Base-by-base conservation (phyloP, 805 yeast species). In the Nakazawaea pomicola region DNA sequence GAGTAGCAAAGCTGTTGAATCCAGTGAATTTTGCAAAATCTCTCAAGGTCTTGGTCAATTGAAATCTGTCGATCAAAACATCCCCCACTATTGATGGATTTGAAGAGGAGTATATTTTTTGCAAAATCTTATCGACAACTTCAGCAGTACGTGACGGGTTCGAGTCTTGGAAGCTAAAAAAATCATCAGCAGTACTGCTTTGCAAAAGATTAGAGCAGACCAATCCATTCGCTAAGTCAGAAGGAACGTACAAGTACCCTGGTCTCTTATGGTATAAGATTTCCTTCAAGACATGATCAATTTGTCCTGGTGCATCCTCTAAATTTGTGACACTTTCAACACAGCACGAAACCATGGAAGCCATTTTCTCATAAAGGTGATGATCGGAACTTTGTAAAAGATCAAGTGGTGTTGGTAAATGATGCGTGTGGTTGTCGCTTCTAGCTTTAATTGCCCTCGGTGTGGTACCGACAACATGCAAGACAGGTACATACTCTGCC, bases 381-480 rank as follows among this genome's bases (percentile, higher is more conserved):
- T 80, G 90, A 58, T 88, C 78, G 12, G 91, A 85, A 10, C 67
- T 57, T 21, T 61, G 54, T 42, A 72, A 67, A 1, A 76, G 57
- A 44, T 75, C 62, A 27, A 65, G 51, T 36, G 64, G 61, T 30
- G 80, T 83, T 29, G 82, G 69, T 53, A 81, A 64, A 55, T 83
- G 90, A 54, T 83, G 91, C 42, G 67, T 54, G 42, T 70, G 66
- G 16, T 55, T 54, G 10, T 59, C 56, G 1, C 21, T 6, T 5
- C 18, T 18, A 1, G 14, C 16, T 30, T 59, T 58, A 14, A 38
- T 50, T 8, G 24, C 37, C 17, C 64, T 58, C n/a, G 75, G 65
- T 6, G 88, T 78, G 45, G 86, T 79, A 29, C 96, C 96, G 14
- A 89, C 95, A 49, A 89, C 80, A 61, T 87, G 95, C 43, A 88